Evolutionary conservation across 768 basidiomycete genomes (phyloP).

Genomic region (Russula lepida): DNA sequence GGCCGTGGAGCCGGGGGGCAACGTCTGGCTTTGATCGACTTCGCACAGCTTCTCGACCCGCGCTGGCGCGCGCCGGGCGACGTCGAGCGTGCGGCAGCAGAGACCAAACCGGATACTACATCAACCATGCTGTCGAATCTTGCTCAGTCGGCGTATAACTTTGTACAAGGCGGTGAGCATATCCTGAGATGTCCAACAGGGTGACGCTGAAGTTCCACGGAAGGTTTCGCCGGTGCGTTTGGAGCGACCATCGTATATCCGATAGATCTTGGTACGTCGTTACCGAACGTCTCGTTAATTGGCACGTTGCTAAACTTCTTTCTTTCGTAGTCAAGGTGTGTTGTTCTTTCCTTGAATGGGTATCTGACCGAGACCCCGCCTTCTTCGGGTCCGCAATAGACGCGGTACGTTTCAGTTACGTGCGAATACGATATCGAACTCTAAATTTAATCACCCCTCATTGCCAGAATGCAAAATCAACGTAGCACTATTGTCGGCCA

Average conservation of each 20-base stretch:
- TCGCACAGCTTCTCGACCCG: constrained; percentile 87
- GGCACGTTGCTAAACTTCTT: constrained; percentile 9
- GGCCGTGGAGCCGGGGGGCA: constrained; percentile 63
- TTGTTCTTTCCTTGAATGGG: neutral
- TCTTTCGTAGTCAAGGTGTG: constrained; percentile 59
- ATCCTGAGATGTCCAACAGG: constrained; percentile 9
- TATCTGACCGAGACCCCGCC: neutral
- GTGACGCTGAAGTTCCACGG: constrained; percentile 17
- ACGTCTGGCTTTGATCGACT: constrained; percentile 80
- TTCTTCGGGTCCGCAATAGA: constrained; percentile 31
- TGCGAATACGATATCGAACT: neutral
- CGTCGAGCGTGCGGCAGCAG: constrained; percentile 30
- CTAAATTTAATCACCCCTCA: neutral
- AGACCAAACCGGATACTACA: constrained; percentile 24
- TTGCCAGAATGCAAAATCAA: constrained; percentile 88
- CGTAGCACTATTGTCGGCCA: constrained; percentile 95
- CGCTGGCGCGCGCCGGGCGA: constrained; percentile 73
- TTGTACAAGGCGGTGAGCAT: constrained; percentile 68
- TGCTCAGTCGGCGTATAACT: constrained; percentile 73
- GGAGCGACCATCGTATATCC: constrained; percentile 99
- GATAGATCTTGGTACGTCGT: constrained; percentile 75
- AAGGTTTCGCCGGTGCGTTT: constrained; percentile 84
- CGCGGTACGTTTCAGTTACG: constrained; percentile 38
- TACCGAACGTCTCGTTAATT: neutral
- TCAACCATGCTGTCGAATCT: constrained; percentile 47